Evolutionary conservation across 2,329 filamentous ascomycete genomes (phyloP).

Genomic region (Graphiopsis chlorocephala): DNA sequence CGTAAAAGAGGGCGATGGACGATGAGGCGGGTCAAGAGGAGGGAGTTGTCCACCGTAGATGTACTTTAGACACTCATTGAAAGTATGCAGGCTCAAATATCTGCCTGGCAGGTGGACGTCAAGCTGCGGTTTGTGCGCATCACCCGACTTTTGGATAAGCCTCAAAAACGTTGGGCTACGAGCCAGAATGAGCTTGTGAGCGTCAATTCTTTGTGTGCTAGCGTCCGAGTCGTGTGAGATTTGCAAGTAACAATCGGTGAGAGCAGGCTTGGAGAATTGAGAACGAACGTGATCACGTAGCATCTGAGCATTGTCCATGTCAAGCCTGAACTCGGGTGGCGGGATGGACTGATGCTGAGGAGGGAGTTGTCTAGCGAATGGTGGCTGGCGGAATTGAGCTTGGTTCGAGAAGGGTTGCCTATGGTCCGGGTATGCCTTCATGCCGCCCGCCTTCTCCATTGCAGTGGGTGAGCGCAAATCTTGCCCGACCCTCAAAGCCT

Average conservation of each 20-base stretch:
- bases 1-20: constrained; percentile 14
- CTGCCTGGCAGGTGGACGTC: constrained; percentile 24
- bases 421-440: neutral
- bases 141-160: constrained; percentile 23
- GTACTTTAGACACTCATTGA: constrained; percentile 31
- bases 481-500: neutral
- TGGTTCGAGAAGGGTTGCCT: constrained; percentile 5
- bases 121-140: constrained; percentile 11
- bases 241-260: constrained; percentile 34
- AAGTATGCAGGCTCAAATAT: constrained; percentile 24
- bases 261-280: constrained; percentile 28
- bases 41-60: constrained; percentile 34
- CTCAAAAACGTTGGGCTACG: constrained; percentile 30
- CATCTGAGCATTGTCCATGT: constrained; percentile 30
- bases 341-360: constrained; percentile 15
- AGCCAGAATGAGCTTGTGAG: constrained; percentile 32
- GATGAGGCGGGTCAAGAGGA: constrained; percentile 21
- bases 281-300: constrained; percentile 30
- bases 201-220: constrained; percentile 25
- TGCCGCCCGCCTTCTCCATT: neutral
- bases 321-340: constrained; percentile 22
- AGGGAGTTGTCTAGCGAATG: constrained; percentile 1
- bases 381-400: constrained; percentile 3
- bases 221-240: constrained; percentile 26
- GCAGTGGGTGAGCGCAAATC: constrained; percentile 4